Base-by-base conservation (phyloP, 2,329 filamentous ascomycete species). In the Trichocomaceae sp. region DNA sequence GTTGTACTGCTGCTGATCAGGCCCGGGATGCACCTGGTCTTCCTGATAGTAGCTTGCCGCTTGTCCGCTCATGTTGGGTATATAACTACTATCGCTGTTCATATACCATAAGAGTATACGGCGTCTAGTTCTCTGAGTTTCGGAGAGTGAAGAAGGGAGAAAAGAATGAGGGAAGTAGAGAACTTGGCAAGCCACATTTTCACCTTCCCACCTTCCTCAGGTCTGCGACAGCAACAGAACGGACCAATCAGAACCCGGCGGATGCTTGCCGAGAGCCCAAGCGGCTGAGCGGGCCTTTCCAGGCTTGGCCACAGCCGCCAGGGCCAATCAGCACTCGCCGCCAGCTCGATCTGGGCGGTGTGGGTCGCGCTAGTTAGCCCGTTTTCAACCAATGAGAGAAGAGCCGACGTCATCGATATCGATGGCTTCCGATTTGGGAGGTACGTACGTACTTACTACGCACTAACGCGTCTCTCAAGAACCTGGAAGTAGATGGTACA, bases 41-140 rank as follows among this genome's bases (percentile, higher is more conserved):
- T 61, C 58, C 52, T 70, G 63, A 57, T 72, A 72, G 50, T 72
- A 72, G 52, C 63, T 66, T 10, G 65, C 65, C 17, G 70, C 69
- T 59, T 72, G 64, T 48, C 69, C 69, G 60, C 67, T 71, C 69
- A 72, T 72, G 44, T 47, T 47, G 49, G 26, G 7, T 22, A 48
- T 37, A 22, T 42, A 22, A n/a, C n/a, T n/a, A 29, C 15, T 44
- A 26, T 23, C 12, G 26, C 17, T 29, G n/a, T n/a, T n/a, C n/a
- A n/a, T n/a, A n/a, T 3, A 47, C 20, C 8, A 20, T 19, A 19
- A 22, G 23, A 29, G 4, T 31, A 50, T 20, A 15, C 29, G 29
- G 29, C 15, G 47, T n/a, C n/a, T 17, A 22, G 15, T 13, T 4
- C 3, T 31, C 33, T 26, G n/a, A 7, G 23, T 26, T 26, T 26